phyloP scores from a whole-genome alignment of 345 rosid species.

The Salix suchowensis region DNA sequence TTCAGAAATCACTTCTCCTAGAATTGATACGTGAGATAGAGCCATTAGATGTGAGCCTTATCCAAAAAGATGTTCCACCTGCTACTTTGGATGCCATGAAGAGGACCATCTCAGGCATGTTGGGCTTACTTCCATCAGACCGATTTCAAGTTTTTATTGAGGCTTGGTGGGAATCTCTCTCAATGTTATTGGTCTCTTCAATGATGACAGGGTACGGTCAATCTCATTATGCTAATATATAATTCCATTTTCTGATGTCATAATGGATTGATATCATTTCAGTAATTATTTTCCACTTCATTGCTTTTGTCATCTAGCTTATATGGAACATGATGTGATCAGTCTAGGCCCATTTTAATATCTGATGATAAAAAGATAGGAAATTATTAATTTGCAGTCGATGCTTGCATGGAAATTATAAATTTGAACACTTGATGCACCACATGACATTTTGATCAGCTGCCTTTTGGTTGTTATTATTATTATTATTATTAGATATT shows the following conservation, averaged over 20 bases:
- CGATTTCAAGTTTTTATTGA: constrained; percentile 85
- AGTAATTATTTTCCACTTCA: neutral
- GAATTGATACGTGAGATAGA: constrained; percentile 82
- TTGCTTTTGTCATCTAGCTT: neutral
- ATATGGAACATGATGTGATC: neutral
- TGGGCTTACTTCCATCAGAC: constrained; percentile 93
- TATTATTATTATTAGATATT: neutral
- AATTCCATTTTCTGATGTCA: neutral
- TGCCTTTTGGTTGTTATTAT: neutral
- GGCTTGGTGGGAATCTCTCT: constrained; percentile 90
- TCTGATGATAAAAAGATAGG: neutral
- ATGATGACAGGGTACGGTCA: constrained; percentile 94
- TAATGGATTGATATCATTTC: neutral
- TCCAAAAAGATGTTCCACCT: constrained; percentile 80
- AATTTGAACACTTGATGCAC: constrained; percentile 2
- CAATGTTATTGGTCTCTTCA: constrained; percentile 79
- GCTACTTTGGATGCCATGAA: constrained; percentile 95
- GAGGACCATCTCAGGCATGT: constrained; percentile 93
- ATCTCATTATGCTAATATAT: neutral
- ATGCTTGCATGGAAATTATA: neutral
- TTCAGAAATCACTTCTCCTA: constrained; percentile 59
- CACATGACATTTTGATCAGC: neutral
- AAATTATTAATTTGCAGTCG: neutral
- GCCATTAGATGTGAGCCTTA: constrained; percentile 81
- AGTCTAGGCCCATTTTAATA: neutral